Conservation (phyloP, 345 rosid genomes). For the Eucalyptus regnans region DNA sequence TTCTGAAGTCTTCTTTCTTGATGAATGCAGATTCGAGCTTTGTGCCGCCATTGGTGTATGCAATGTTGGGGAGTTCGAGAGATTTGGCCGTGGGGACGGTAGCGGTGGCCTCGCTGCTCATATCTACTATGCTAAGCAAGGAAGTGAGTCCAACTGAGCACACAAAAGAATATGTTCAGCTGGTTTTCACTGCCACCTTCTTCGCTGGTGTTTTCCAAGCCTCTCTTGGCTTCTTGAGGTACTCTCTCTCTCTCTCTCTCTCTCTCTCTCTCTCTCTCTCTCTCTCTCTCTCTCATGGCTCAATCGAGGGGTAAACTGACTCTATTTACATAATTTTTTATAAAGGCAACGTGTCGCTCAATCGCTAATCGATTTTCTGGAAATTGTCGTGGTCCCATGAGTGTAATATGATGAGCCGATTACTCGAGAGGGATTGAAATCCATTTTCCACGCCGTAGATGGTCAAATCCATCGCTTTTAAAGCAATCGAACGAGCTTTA, state of each 20-base stretch:
- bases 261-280: background rate
- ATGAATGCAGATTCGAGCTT: slow-evolving; percentile 78
- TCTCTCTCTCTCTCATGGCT: background rate
- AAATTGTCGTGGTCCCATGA: background rate
- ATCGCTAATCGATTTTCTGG: background rate
- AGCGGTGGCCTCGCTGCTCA: slow-evolving; percentile 75
- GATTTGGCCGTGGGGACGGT: slow-evolving; percentile 92
- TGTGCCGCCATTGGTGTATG: slow-evolving; percentile 86
- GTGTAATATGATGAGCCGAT: background rate
- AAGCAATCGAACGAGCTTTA: background rate
- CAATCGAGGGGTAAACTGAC: background rate
- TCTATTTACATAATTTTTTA: background rate
- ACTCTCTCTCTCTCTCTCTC: background rate
- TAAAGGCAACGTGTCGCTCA: background rate
- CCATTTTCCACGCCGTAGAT: background rate
- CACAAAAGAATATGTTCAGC: slow-evolving; percentile 56
- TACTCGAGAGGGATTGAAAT: background rate
- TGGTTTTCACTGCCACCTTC: slow-evolving; percentile 79
- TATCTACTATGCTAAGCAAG: slow-evolving; percentile 62
- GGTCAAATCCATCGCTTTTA: background rate
- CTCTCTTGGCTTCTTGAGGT: slow-evolving; percentile 87
- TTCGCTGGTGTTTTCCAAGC: slow-evolving; percentile 83
- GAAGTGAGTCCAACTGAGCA: slow-evolving; percentile 49
- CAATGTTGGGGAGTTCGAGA: slow-evolving; percentile 91
- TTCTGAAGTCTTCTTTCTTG: background rate